Conservation (phyloP, 108 stramenopile species). For the Nannochloropsis oceanica region DNA sequence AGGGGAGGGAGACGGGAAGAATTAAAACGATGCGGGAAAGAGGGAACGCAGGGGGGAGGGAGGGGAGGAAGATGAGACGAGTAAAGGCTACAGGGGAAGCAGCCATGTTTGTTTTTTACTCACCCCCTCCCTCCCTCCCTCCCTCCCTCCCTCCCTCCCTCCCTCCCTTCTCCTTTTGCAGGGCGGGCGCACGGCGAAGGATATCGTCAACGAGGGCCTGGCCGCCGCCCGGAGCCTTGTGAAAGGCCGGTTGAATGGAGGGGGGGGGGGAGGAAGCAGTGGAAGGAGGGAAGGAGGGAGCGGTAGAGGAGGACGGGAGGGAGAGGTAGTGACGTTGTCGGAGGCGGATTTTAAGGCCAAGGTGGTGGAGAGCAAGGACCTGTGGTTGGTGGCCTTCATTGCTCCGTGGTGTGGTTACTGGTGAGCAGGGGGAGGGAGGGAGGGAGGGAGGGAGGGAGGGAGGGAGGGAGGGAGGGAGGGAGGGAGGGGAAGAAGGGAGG, state of each 20-base stretch:
- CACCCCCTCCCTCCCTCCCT: not conserved
- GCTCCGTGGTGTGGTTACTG: conserved; percentile 59
- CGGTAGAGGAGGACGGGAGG: not conserved
- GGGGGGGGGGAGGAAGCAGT: not conserved
- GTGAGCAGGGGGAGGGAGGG: no score
- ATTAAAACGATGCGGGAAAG: not conserved
- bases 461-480: no score
- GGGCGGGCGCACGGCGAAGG: not conserved
- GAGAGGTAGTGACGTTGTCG: conserved; percentile 18
- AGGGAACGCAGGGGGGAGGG: not conserved
- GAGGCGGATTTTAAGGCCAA: conserved; percentile 28
- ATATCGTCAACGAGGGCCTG: not conserved
- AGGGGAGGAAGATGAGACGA: not conserved
- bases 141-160: not conserved
- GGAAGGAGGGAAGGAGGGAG: not conserved
- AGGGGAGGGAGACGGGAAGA: not conserved
- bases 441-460: no score
- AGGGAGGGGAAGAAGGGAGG: no score
- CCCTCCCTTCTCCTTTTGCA: not conserved
- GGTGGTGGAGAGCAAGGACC: conserved; percentile 25
- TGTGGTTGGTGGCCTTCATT: conserved; percentile 45
- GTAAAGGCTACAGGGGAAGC: not conserved
- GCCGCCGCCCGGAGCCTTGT: not conserved
- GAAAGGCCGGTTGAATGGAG: not conserved
- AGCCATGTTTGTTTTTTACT: not conserved